Base-by-base conservation (phyloP, 345 rosid species). In the Eucalyptus fibrosa region DNA sequence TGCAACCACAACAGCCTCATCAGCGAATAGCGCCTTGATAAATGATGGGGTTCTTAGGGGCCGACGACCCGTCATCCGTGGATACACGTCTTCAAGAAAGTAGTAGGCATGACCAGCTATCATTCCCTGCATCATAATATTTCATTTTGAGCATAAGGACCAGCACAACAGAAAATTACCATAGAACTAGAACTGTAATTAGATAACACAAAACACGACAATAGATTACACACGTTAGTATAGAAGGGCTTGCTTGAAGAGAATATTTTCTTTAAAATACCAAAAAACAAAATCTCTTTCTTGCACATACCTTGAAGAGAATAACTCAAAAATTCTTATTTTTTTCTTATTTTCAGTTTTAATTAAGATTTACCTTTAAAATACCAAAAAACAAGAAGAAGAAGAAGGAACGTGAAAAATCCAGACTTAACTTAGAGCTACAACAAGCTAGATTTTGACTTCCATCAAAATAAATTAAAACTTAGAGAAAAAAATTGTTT, bases 61-160 rank as follows among this genome's bases (percentile, higher is more conserved):
- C 44, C 92, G 93, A 1, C 99, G 97, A 62, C 96, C 94, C 0
- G 97, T 94, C 98, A 98, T 96, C 90, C 94, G 89, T 11, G 99
- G 99, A 91, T 97, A 97, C 72, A 98, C 99, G 47, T 96, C 99
- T 53, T 96, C 99, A 12, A 98, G 96, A 91, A 98, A 98, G 92
- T 98, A 98, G 94, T 98, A 98, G 21, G 98, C 98, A 55, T 98
- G 99, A n/a, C 99, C 99, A 1, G 99, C 97, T 90, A 97, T 94
- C 99, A 98, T 98, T 89, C 99, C 99, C 99, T 98, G 96, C 44
- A 88, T 32, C 81, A 88, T 47, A 87, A 89, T 4, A 92, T 65
- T 65, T 65, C 77, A 12, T 37, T 37, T 77, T 77, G 47, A 77
- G 47, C 47, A 77, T 77, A 40, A 77, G 30, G 85, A 77, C 47